These are phyloP conservation scores for Phialocephala subalpina DNA, from an alignment of 2,329 filamentous ascomycete genomes.

Conservation along the genomic window DNA sequence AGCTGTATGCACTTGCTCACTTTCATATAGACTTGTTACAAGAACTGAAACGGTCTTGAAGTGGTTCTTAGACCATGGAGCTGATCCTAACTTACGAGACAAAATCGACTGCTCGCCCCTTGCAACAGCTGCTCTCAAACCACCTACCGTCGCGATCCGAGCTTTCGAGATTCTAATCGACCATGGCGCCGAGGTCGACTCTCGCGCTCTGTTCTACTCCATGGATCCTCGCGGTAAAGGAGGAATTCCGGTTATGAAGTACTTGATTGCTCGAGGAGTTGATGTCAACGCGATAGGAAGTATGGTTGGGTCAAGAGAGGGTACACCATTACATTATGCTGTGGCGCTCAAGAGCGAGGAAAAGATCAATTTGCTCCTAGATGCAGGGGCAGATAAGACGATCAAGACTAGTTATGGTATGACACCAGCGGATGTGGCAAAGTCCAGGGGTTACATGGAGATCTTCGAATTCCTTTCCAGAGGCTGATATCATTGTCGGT, in stretches of 20 bases:
- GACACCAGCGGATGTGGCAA: constrained; percentile 1
- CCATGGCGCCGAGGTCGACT: not conserved
- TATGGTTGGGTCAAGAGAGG: not conserved
- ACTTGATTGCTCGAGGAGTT: constrained; percentile 5
- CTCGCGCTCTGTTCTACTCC: too few species aligned
- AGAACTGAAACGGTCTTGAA: not conserved
- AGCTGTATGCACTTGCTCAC: not conserved
- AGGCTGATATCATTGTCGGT: too few species aligned
- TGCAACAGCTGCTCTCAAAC: constrained; percentile 7
- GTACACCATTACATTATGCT: constrained; percentile 14
- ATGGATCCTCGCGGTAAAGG: constrained; percentile 11
- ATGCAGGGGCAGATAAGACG: not conserved
- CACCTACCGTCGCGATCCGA: not conserved
- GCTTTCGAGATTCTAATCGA: constrained; percentile 4
- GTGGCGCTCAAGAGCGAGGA: not conserved
- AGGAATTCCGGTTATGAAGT: constrained; percentile 7
- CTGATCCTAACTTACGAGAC: constrained; percentile 2
- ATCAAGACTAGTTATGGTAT: not conserved
- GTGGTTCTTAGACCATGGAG: constrained; percentile 18
- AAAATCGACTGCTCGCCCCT: constrained; percentile 6
- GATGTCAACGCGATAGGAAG: constrained; percentile 3
- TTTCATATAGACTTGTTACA: not conserved
- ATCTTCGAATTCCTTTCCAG: not conserved
- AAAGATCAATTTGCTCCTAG: not conserved
- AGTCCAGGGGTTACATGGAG: not conserved